Evolutionary conservation across 2,329 filamentous ascomycete genomes (phyloP), one percentile per base, ranked within the genome.

Genomic region (Sclerotinia minor): DNA sequence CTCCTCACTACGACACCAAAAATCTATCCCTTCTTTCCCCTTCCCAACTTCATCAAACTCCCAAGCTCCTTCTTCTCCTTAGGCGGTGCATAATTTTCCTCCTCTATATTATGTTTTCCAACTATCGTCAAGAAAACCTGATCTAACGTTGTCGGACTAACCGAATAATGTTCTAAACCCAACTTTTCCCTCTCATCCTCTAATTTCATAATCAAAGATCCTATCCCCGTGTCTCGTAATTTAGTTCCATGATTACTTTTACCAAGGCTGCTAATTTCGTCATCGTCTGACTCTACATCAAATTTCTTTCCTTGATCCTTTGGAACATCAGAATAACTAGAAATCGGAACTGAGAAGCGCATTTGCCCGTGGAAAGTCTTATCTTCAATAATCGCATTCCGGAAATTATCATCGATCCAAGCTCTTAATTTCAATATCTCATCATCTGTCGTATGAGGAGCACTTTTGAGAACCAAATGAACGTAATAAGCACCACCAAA

Each of bases 111-210:
- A 77, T 96, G 90, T 78, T 88, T 85, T 1, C 89, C 89, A 0
- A 97, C 92, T 76, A 97, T 95, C 35, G 85, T 85, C 77, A 97
- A 79, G 79, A 97, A 97, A 0, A 97, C 93, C 78, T 97, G 92
- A 76, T 97, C 94, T 53, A 97, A 80, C 21, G 92, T 96, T 24
- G 92, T 95, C 32, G 92, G 92, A 68, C 87, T 91, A 71, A 97
- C 92, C 61, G 90, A 92, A 79, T 94, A 97, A 78, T 96, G 92
- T 76, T 92, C 89, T 59, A 97, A 84, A 0, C 91, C 91, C 38
- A 97, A 78, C 5, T 79, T 78, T 26, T 86, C 81, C 74, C 89
- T 91, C 70, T 89, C 83, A 72, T 87, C 85, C 78, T 97, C 94
- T 1, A 96, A 81, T 52, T 89, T 75, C 19, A 89, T 85, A 69